These are phyloP conservation scores for Paramecium octaurelia DNA, from an alignment of 73 alveolate species.

Conservation along the genomic window DNA sequence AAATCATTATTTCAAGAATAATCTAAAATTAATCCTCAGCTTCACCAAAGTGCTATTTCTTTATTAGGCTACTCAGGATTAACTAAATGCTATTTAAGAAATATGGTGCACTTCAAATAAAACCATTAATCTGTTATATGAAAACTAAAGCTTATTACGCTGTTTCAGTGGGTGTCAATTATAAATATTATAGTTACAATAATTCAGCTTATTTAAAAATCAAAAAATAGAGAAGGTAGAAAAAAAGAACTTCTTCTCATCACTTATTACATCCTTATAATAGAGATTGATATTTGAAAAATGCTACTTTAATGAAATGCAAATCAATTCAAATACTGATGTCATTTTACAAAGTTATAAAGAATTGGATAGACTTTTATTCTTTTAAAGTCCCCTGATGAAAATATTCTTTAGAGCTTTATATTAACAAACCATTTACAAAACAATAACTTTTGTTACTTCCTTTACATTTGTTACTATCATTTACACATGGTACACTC, in stretches of 20 bases:
- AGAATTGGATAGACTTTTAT: background rate
- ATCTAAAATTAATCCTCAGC: background rate
- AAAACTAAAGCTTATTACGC: background rate
- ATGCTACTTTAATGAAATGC: background rate
- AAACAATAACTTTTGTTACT: background rate
- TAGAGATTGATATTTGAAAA: background rate
- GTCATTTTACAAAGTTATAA: background rate
- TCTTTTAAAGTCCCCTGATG: background rate
- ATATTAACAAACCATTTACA: background rate
- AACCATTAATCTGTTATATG: background rate
- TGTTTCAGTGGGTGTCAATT: background rate
- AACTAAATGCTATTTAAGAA: background rate
- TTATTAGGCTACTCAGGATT: background rate
- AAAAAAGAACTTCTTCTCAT: background rate
- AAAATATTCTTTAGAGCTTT: background rate
- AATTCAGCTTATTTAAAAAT: background rate
- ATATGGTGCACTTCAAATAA: background rate
- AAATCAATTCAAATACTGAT: background rate
- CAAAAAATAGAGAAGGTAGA: background rate
- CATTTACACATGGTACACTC: background rate
- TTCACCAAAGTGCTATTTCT: background rate
- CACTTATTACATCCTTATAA: background rate
- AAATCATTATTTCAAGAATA: background rate
- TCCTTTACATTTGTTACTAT: background rate
- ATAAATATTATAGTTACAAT: background rate